Base-by-base conservation (phyloP, 2,329 filamentous ascomycete species). In the Paraphoma chrysanthemicola region DNA sequence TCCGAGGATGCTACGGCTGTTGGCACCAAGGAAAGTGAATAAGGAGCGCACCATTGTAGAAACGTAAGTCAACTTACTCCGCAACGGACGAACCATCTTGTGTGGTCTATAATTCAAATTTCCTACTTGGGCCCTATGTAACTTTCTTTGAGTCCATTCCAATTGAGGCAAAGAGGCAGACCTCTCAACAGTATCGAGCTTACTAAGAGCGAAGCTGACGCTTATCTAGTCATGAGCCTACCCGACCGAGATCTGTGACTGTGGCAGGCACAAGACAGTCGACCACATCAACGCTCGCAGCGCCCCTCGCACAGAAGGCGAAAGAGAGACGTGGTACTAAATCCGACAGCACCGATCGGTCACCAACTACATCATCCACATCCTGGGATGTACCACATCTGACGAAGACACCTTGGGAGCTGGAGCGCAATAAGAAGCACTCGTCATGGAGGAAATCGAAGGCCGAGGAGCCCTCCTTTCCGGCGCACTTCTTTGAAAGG, bases 401-500 rank as follows among this genome's bases (percentile, higher is more conserved):
- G 48, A 73, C 70, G 4, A 70, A 66, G 51, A 78, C 77, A 7
- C 72, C 75, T 9, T 78, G 78, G 77, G 77, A 79, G 54, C 46
- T 69, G 10, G 71, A 77, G 42, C 67, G 75, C n/a, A 53, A 64
- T 48, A 70, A 65, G 51, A 67, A 57, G 58, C 56, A 75, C 58
- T 62, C 76, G 54, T 43, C 73, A 63, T 71, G 75, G 73, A 63
- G 56, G 53, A 57, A 67, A 60, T 53, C 68, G 57, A 56, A 55
- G 18, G 46, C 16, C 16, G 18, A 30, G 16, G 48, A 58, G 28
- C 48, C 45, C 29, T 30, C 53, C 9, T 53, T 77, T 17, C 68
- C 75, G 1, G 60, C 65, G 2, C 66, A 64, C n/a, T 45, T 78
- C 0, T 79, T 83, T 63, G 78, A 81, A 56, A 75, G 76, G 16